Percentiles rank a stretch among this genome's conserved stretches.
These are phyloP conservation scores for Malus hybrid DNA, from an alignment of 331 rosid species.

Conservation along the genomic window DNA sequence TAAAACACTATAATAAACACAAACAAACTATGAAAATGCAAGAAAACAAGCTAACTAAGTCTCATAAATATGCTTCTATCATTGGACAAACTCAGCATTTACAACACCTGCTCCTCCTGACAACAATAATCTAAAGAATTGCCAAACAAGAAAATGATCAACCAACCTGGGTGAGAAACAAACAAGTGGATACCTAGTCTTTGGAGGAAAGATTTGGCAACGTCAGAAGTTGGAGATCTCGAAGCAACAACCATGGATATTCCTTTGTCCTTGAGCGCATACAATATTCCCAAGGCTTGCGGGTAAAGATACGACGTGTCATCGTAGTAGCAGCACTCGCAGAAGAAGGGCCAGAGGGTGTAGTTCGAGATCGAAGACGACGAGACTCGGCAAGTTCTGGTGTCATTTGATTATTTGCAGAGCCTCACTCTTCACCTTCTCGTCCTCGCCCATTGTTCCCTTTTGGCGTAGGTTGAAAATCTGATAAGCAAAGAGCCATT, in stretches of 20 bases:
- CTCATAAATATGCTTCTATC: too few species aligned
- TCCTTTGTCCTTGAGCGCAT: constrained; percentile 31
- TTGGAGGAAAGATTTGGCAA: constrained; percentile 28
- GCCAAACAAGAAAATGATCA: neutral
- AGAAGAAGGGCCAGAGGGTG: constrained; percentile 44
- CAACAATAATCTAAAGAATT: constrained; percentile 19
- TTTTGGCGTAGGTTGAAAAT: too few species aligned
- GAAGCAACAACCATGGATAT: constrained; percentile 41
- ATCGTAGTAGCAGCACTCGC: constrained; percentile 21
- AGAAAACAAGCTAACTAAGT: too few species aligned
- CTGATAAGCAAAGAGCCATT: constrained; percentile 33
- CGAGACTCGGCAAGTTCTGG: constrained; percentile 23
- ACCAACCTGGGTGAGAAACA: constrained; percentile 26
- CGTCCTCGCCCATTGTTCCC: constrained; percentile 24
- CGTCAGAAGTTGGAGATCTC: constrained; percentile 29
- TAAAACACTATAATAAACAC: too few species aligned
- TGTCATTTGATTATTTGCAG: constrained; percentile 20
- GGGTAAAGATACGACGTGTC: constrained; percentile 19
- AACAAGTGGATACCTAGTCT: constrained; percentile 20
- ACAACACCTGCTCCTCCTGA: constrained; percentile 26
- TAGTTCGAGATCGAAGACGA: constrained; percentile 51
- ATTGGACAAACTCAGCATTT: constrained; percentile 20
- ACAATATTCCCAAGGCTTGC: constrained; percentile 24
- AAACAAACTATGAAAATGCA: too few species aligned
- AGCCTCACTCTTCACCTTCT: constrained; percentile 30